phyloP scores from a whole-genome alignment of 1,139 yeast genomes.

The Oligophagozyma castellii region DNA sequence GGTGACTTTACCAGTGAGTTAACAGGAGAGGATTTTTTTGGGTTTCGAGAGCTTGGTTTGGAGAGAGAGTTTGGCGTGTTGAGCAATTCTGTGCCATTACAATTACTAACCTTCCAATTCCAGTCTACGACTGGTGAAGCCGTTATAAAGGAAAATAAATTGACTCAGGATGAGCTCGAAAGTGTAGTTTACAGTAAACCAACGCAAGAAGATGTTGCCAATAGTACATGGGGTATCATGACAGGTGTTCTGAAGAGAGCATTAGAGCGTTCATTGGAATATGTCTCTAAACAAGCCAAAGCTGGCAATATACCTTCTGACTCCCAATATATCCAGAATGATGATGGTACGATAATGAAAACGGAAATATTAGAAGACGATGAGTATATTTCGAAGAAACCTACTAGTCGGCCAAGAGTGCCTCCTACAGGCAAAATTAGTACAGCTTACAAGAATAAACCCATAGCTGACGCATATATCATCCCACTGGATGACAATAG shows the following conservation, averaged over 20 bases:
- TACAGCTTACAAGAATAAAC: conserved; percentile 50
- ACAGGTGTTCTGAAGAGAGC: conserved; percentile 43
- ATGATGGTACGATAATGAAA: conserved; percentile 19
- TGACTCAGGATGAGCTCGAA: conserved; percentile 51
- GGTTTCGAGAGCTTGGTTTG: conserved; percentile 84
- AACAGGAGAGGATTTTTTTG: conserved; percentile 88
- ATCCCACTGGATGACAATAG: conserved; percentile 23
- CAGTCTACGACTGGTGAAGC: conserved; percentile 43
- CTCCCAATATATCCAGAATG: conserved; percentile 34
- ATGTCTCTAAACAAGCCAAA: conserved; percentile 36
- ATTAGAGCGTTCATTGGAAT: conserved; percentile 36
- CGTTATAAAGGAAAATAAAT: conserved; percentile 34
- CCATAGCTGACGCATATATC: conserved; percentile 39
- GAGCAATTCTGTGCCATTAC: conserved; percentile 78
- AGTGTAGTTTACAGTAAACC: conserved; percentile 36
- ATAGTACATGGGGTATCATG: conserved; percentile 35
- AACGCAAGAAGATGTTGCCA: conserved; percentile 40
- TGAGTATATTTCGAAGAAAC: conserved; percentile 57
- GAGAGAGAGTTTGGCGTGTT: conserved; percentile 87
- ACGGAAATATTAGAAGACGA: conserved; percentile 62
- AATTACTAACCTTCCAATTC: conserved; percentile 56
- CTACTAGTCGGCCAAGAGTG: conserved; percentile 67
- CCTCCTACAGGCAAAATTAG: conserved; percentile 88
- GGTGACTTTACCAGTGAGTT: conserved; percentile 90
- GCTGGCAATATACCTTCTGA: conserved; percentile 23